Conservation (phyloP, 2,329 filamentous ascomycete species). For the Annulohypoxylon truncatum region DNA sequence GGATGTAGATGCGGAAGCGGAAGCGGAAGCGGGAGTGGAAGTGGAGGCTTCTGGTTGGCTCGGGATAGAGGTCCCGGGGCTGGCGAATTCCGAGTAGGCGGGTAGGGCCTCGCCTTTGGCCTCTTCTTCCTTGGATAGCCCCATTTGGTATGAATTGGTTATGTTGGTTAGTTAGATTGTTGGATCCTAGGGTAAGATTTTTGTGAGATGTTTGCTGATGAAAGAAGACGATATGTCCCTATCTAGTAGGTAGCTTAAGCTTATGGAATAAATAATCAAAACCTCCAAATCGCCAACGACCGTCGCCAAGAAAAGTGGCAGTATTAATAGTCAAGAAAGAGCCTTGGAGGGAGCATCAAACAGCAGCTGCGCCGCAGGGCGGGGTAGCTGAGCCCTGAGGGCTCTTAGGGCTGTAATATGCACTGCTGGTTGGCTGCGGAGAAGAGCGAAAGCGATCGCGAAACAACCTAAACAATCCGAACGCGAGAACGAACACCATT, state of each 20-base stretch:
- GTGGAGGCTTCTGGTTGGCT: background rate
- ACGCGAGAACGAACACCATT: background rate
- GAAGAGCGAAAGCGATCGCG: conserved; percentile 9
- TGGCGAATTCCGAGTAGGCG: conserved; percentile 37
- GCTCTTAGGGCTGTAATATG: background rate
- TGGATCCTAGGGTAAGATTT: background rate
- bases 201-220: background rate
- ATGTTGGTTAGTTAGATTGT: background rate
- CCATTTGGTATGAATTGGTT: conserved; percentile 3
- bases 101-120: conserved; percentile 31
- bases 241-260: background rate
- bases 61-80: background rate
- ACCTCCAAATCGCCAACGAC: background rate
- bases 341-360: background rate
- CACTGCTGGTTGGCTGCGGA: background rate
- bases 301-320: background rate
- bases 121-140: conserved; percentile 19
- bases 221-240: background rate
- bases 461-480: background rate
- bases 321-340: conserved; percentile 13
- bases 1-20: background rate
- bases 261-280: background rate
- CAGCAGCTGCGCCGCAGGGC: conserved; percentile 16
- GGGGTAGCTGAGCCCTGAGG: background rate
- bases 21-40: background rate